Base-by-base conservation (phyloP, 2,329 filamentous ascomycete species). In the Fusarium coffeatum region DNA sequence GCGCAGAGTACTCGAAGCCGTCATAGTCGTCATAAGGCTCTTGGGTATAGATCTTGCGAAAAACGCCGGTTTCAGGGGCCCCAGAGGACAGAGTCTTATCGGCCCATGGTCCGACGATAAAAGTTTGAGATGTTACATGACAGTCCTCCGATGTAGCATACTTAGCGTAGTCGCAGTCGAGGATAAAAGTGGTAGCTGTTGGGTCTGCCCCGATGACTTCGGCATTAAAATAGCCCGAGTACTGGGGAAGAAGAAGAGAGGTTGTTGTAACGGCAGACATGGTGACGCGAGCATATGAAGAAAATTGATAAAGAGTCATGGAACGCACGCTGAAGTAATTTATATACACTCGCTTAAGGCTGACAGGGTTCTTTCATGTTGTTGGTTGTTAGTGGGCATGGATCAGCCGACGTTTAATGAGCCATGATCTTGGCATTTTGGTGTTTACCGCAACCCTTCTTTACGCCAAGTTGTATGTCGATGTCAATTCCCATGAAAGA, bases 21-120 rank as follows among this genome's bases (percentile, higher is more conserved):
- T 13, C 11, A n/a, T 8, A 10, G 15, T 10, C 13, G 58, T 6
- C 51, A 64, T 59, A 32, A 32, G 64, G 28, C 16, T 11, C 34
- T 37, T 37, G 16, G 18, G 34, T 18, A 37, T 37, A 37, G 34
- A 37, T 37, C 34, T 37, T 37, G 16, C 64, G 62, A n/a, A 64
- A 64, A 3, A 37, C 18, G 13, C 62, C 62, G 1, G 34, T 65
- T 15, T 34, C 42, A 10, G 62, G 45, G 7, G 46, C 40, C 2
- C 62, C 62, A 4, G 37, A n/a, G 15, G 53, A 28, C 8, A 65
- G 32, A n/a, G 53, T 53, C 8, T 59, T 47, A 5, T 48, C 50
- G 3, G 53, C 62, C 62, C 62, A 65, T 15, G 62, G 60, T 3
- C 62, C 62, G 3, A 65, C n/a, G 0, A 65, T 18, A 37, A 37